Percentiles rank a stretch among this genome's conserved stretches.
phyloP scores from a whole-genome alignment of 306 rosid genomes.

The Acacia confusa region DNA sequence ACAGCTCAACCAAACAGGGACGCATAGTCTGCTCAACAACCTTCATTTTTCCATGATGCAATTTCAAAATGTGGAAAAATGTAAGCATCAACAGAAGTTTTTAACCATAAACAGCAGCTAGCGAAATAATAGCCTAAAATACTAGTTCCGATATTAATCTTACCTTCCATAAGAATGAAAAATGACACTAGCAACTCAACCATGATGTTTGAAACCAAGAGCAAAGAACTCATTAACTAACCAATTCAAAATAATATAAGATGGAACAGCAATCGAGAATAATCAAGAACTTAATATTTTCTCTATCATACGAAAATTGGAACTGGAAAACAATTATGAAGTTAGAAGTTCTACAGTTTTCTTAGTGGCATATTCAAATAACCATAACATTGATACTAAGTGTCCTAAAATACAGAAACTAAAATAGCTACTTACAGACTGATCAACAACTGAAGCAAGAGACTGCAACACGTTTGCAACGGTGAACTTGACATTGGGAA shows the following conservation, averaged over 20 bases:
- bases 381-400: conserved; percentile 1
- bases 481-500: conserved; percentile 94
- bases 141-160: neutral
- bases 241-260: neutral
- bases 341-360: neutral
- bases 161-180: neutral
- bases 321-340: neutral
- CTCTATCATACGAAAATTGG: neutral
- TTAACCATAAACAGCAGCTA: neutral
- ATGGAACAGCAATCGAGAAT: conserved; percentile 4
- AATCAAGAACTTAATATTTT: conserved; percentile 14
- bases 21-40: conserved; percentile 86
- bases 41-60: conserved; percentile 48
- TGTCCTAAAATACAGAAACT: conserved; percentile 18
- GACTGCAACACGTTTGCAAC: conserved; percentile 98
- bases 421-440: conserved; percentile 65
- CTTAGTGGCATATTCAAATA: neutral
- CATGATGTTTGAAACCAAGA: neutral
- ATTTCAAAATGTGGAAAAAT: conserved; percentile 10
- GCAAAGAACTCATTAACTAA: conserved; percentile 6
- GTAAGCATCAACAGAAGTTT: neutral
- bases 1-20: conserved; percentile 86
- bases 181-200: neutral
- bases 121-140: conserved; percentile 7
- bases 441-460: conserved; percentile 81